A percentile compares a stretch with the other conserved stretches of the same genome.
Evolutionary conservation across 106 monocot genomes (phyloP).

Genomic region (Triglochin maritima): DNA sequence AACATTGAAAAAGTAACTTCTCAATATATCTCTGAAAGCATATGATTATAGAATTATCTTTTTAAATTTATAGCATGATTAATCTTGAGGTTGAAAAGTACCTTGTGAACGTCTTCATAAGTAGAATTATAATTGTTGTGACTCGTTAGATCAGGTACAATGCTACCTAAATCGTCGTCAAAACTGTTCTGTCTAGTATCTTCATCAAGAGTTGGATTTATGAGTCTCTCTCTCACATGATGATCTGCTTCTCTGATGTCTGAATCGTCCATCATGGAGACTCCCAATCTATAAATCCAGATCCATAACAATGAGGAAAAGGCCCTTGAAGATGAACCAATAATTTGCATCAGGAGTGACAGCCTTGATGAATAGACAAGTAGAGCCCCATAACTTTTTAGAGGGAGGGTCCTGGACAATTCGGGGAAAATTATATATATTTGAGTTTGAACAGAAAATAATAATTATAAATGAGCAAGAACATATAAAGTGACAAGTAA

Average conservation of each 20-base stretch:
- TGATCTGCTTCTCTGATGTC: not conserved
- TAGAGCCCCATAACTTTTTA: not conserved
- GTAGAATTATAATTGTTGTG: no score
- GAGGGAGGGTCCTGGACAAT: constrained; percentile 5
- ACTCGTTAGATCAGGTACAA: no score
- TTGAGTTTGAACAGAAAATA: no score
- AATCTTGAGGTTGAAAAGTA: no score
- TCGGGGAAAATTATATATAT: no score
- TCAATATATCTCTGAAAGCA: no score
- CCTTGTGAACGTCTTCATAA: no score
- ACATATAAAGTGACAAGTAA: no score
- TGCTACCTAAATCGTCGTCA: not conserved
- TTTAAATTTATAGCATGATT: no score
- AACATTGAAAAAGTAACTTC: no score
- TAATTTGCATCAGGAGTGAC: constrained; percentile 13
- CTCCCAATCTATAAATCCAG: constrained; percentile 16
- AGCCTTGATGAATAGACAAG: constrained; percentile 9
- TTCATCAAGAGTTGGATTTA: not conserved
- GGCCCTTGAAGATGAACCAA: constrained; percentile 7
- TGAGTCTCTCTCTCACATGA: not conserved
- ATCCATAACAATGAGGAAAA: constrained; percentile 13
- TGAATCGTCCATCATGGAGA: constrained; percentile 3
- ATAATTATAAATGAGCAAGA: no score
- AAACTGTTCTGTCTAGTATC: not conserved
- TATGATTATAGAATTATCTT: no score